These are phyloP conservation scores for Orbilia quercus DNA, from an alignment of 2,329 filamentous ascomycete genomes.

Conservation along the genomic window DNA sequence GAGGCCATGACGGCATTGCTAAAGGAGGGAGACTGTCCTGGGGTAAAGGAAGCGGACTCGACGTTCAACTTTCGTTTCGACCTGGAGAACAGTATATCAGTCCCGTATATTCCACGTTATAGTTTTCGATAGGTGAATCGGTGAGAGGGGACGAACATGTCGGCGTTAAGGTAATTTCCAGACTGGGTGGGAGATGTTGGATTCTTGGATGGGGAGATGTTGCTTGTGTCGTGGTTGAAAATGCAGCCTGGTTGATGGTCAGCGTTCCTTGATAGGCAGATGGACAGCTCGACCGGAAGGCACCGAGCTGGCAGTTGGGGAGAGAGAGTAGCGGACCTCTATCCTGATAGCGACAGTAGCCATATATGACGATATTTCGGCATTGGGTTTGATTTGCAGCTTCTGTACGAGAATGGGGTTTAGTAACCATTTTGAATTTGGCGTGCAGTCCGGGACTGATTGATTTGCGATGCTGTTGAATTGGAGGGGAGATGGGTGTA, in stretches of 20 bases:
- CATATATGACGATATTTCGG: slow-evolving; percentile 92
- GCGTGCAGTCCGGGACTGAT: too few species aligned
- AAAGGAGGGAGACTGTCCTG: slow-evolving; percentile 62
- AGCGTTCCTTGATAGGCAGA: too few species aligned
- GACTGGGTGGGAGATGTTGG: slow-evolving; percentile 52
- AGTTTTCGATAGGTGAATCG: slow-evolving; percentile 14
- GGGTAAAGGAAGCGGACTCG: slow-evolving; percentile 95
- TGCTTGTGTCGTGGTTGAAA: slow-evolving; percentile 79
- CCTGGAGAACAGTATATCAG: slow-evolving; percentile 36
- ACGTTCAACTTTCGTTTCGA: slow-evolving; percentile 86
- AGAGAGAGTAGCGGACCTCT: slow-evolving; percentile 68
- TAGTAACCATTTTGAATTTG: slow-evolving; percentile 44
- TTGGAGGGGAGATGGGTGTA: too few species aligned
- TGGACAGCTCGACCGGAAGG: not conserved
- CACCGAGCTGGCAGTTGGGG: not conserved
- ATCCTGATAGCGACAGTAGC: slow-evolving; percentile 90
- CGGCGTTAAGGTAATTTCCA: slow-evolving; percentile 42
- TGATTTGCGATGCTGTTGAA: too few species aligned
- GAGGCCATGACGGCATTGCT: slow-evolving; percentile 62
- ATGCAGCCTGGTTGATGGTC: slow-evolving; percentile 70
- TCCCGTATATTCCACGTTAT: too few species aligned
- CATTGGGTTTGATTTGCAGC: slow-evolving; percentile 83
- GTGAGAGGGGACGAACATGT: slow-evolving; percentile 50
- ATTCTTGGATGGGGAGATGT: slow-evolving; percentile 61
- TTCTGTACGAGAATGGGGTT: slow-evolving; percentile 27